Base-by-base conservation (phyloP, 2,329 filamentous ascomycete species). In the Ophiostoma quercus region DNA sequence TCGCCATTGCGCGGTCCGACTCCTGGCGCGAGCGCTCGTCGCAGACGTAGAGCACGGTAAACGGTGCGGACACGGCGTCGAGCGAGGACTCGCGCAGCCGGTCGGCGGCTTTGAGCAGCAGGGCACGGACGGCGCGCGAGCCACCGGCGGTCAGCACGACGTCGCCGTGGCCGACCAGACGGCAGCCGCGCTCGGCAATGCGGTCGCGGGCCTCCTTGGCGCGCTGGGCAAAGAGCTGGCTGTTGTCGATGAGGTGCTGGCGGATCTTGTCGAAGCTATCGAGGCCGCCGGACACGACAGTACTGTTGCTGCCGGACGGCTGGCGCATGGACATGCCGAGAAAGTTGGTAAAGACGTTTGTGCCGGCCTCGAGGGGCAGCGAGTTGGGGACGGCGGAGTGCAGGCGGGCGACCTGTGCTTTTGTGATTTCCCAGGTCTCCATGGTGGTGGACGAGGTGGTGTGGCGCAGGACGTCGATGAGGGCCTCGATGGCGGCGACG, bases 271-370 rank as follows among this genome's bases (percentile, higher is more conserved):
- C 91, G 79, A 98, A 98, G 77, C 91, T 89, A 73, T 84, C 75
- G 76, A 82, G 72, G 16, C 66, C 70, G 47, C 67, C 62, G 74
- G 71, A 34, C 25, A 63, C 60, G 19, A 37, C 60, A 29, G 25
- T 34, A 16, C 37, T 63, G n/a, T 22, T 57, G 16, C 51, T 57
- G 51, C 19, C 2, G 3, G 62, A 37, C 11, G 69, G 8, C 74
- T 85, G 82, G 80, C 85, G 85, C 77, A 90, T 83, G 73, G 85
- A 92, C 70, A 89, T 88, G 76, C 97, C 90, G 75, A 99, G 87
- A 80, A 96, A 98, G 78, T 94, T 90, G 78, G 95, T 91, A 83
- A 99, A 98, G 71, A 98, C 88, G 79, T 97, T 94, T 71, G 94
- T 97, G 76, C 95, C 95, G 69, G 96, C 95, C 67, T 92, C 93